Evolutionary conservation across 1,139 yeast species (phyloP).

Genomic region (Zygosaccharomyces sapae): DNA sequence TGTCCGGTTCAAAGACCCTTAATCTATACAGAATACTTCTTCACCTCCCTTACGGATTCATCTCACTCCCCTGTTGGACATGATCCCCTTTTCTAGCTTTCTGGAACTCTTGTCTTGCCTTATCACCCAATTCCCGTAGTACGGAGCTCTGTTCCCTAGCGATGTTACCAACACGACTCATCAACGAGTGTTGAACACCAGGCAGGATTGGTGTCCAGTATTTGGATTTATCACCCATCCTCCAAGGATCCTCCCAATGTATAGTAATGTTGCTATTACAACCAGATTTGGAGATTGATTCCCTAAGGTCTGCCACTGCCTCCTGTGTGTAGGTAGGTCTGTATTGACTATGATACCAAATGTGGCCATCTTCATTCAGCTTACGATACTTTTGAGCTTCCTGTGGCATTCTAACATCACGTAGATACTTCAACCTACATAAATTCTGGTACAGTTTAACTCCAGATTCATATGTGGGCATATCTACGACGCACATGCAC

Average conservation of each 20-base stretch:
- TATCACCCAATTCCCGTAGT: slow-evolving; percentile 30
- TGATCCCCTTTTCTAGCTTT: slow-evolving; percentile 10
- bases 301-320: slow-evolving; percentile 81
- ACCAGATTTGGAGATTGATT: slow-evolving; percentile 57
- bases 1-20: neutral
- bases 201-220: slow-evolving; percentile 31
- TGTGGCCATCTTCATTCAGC: slow-evolving; percentile 70
- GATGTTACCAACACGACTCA: slow-evolving; percentile 28
- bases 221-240: slow-evolving; percentile 58
- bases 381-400: slow-evolving; percentile 68
- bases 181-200: slow-evolving; percentile 24
- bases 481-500: slow-evolving; percentile 79
- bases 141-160: slow-evolving; percentile 34
- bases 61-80: slow-evolving; percentile 11
- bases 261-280: slow-evolving; percentile 39
- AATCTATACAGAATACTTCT: slow-evolving; percentile 2
- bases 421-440: slow-evolving; percentile 64
- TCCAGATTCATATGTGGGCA: slow-evolving; percentile 61
- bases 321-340: slow-evolving; percentile 91
- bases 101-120: slow-evolving; percentile 15
- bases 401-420: slow-evolving; percentile 57
- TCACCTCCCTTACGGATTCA: slow-evolving; percentile 6
- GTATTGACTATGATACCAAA: slow-evolving; percentile 82
- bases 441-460: slow-evolving; percentile 71
- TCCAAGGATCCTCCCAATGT: slow-evolving; percentile 82